Evolutionary conservation across 2,329 filamentous ascomycete species (phyloP).

Genomic region (Coniella vitis): DNA sequence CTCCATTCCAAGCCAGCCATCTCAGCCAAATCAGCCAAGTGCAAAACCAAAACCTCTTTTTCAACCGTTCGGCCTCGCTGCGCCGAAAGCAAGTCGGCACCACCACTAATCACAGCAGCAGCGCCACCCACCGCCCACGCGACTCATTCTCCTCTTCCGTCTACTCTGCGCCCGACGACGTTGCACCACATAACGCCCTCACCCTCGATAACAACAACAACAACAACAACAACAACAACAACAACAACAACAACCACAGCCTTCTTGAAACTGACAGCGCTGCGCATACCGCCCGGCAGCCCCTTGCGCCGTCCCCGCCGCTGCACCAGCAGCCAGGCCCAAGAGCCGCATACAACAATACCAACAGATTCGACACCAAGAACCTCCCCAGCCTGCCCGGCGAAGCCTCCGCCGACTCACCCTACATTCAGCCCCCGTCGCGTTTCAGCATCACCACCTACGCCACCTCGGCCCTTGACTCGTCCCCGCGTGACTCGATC

Average conservation of each 20-base stretch:
- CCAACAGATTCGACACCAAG: constrained; percentile 14
- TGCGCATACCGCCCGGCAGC: no score
- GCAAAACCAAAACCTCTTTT: not conserved
- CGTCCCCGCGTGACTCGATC: constrained; percentile 31
- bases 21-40: not conserved
- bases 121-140: constrained; percentile 22
- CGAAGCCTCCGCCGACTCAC: constrained; percentile 6
- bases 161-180: constrained; percentile 24
- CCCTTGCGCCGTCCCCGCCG: no score
- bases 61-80: no score
- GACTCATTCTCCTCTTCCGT: constrained; percentile 26
- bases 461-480: constrained; percentile 42
- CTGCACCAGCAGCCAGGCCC: not conserved
- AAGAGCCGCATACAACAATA: constrained; percentile 15
- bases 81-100: constrained; percentile 14
- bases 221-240: not conserved
- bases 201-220: constrained; percentile 17
- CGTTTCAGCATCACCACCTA: constrained; percentile 60
- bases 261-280: no score
- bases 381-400: constrained; percentile 10
- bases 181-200: constrained; percentile 4
- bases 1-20: not conserved
- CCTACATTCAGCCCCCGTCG: constrained; percentile 48
- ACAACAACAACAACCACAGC: no score
- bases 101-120: not conserved